A percentile compares a stretch with the other conserved stretches of the same genome.
These are phyloP conservation scores for Diphasiastrum complanatum DNA, from an alignment of 83 land plant species.

Conservation along the genomic window DNA sequence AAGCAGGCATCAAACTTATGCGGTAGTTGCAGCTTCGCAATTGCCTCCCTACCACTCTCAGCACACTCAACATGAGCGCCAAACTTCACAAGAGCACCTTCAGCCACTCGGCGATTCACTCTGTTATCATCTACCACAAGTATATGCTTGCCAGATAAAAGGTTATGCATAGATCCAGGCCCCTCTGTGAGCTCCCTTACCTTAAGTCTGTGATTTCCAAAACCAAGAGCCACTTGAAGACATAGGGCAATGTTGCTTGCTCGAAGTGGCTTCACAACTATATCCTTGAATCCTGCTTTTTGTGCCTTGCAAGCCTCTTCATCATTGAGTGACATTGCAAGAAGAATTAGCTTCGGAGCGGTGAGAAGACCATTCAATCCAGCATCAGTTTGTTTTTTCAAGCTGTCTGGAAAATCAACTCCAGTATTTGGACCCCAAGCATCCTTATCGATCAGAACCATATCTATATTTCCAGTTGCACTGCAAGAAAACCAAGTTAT, in stretches of 20 bases:
- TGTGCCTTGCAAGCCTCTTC: conserved; percentile 7
- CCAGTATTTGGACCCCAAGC: conserved; percentile 55
- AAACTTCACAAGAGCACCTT: conserved; percentile 38
- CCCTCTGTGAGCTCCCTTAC: conserved; percentile 5
- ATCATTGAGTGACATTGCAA: not conserved
- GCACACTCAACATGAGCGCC: conserved; percentile 42
- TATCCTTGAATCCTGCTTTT: conserved; percentile 18
- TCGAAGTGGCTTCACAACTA: conserved; percentile 21
- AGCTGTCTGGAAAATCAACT: conserved; percentile 36
- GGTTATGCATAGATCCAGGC: conserved; percentile 21
- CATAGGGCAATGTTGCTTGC: conserved; percentile 21
- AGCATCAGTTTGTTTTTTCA: too few species aligned
- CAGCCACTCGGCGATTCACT: conserved; percentile 42
- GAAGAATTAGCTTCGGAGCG: conserved; percentile 31
- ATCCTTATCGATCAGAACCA: conserved; percentile 80
- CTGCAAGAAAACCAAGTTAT: conserved; percentile 20
- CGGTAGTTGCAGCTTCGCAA: conserved; percentile 31
- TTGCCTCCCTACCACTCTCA: conserved; percentile 38
- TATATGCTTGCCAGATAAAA: conserved; percentile 33
- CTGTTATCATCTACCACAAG: conserved; percentile 45
- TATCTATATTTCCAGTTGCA: conserved; percentile 35
- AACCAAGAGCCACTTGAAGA: conserved; percentile 18
- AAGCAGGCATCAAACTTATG: conserved; percentile 51
- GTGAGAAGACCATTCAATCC: conserved; percentile 10
- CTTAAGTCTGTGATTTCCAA: conserved; percentile 19